Evolutionary conservation across 441 rosid genomes (phyloP), one percentile per base, ranked within the genome.

Genomic region (Syzygium syzygioides): DNA sequence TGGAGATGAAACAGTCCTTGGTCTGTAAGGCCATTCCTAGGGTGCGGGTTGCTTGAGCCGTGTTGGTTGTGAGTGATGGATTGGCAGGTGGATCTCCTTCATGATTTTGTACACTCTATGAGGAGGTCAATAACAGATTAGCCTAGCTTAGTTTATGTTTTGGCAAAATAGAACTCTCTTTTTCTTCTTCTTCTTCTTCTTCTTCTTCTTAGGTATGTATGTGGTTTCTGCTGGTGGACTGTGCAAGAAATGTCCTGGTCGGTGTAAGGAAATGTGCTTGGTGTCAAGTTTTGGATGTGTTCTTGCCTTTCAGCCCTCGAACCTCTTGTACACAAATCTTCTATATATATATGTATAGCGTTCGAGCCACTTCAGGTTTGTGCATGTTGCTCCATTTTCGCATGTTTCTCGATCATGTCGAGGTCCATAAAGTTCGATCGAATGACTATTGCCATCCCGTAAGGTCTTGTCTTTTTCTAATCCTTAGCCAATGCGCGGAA

Each of bases 1-100:
- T 93, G 90, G 94, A 94, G 87, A 93, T 94, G 95, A 93, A 93
- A 86, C 17, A 85, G 30, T 89, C 94, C 3, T 28, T 94, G 86
- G 86, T 91, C 7, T 91, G 91, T 80, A 90, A 91, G 84, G 93
- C 93, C 64, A 87, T 92, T 79, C 92, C 91, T n/a, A 90, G 93
- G 92, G 87, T 54, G 85, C 15, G 1, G 15, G 87, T 34, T 45
- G 9, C 48, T 45, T 45, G 48, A 45, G 48, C 48, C 48, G 48
- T 45, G 48, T 45, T 45, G 48, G 48, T 45, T 7, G 48, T 45
- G 48, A 45, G 23, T 1, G 41, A 64, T 23, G 2, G 41, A 30
- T n/a, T 9, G 25, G 48, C 48, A 34, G 9, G 26, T 5, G 23
- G 79, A 48, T 68, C 26, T 68, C 14, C 48, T 0, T 1, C 76